phyloP scores from a whole-genome alignment of 805 yeast genomes.

The Komagataella populi region DNA sequence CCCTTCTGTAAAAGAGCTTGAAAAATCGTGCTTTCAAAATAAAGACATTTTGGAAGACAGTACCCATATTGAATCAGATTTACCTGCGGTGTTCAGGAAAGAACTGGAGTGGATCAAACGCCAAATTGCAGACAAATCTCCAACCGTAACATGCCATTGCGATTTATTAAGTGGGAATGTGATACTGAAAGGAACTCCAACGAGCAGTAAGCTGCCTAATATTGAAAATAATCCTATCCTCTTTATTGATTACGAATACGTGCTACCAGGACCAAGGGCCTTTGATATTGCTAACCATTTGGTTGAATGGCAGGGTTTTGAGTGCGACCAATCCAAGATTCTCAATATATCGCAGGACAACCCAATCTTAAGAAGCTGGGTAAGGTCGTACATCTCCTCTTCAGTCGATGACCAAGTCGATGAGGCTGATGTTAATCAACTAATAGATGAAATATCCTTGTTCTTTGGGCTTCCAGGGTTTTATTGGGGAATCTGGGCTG shows the following conservation, averaged over 20 bases:
- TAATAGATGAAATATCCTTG: slow-evolving; percentile 40
- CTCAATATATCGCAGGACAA: slow-evolving; percentile 35
- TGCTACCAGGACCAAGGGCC: slow-evolving; percentile 61
- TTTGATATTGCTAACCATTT: slow-evolving; percentile 66
- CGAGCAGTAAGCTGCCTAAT: slow-evolving; percentile 4
- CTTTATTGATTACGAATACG: slow-evolving; percentile 62
- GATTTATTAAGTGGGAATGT: slow-evolving; percentile 67
- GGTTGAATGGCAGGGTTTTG: slow-evolving; percentile 75
- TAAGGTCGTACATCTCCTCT: slow-evolving; percentile 34
- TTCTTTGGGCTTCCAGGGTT: slow-evolving; percentile 76
- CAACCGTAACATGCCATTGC: slow-evolving; percentile 52
- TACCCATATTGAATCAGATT: slow-evolving; percentile 2
- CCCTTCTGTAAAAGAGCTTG: slow-evolving; percentile 32
- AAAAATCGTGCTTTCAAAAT: slow-evolving; percentile 22
- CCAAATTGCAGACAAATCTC: slow-evolving; percentile 29
- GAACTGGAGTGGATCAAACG: slow-evolving; percentile 45
- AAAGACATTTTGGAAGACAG: slow-evolving; percentile 10
- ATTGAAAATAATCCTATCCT: slow-evolving; percentile 25
- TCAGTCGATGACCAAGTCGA: slow-evolving; percentile 4
- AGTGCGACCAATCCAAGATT: slow-evolving; percentile 47
- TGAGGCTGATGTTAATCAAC: slow-evolving; percentile 19
- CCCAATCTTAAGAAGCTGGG: slow-evolving; percentile 40
- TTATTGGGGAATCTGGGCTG: slow-evolving; percentile 80
- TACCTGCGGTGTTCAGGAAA: slow-evolving; percentile 22
- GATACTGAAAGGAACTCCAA: slow-evolving; percentile 34